Base-by-base conservation (phyloP, 2,329 filamentous ascomycete species). In the Alternaria sp. region DNA sequence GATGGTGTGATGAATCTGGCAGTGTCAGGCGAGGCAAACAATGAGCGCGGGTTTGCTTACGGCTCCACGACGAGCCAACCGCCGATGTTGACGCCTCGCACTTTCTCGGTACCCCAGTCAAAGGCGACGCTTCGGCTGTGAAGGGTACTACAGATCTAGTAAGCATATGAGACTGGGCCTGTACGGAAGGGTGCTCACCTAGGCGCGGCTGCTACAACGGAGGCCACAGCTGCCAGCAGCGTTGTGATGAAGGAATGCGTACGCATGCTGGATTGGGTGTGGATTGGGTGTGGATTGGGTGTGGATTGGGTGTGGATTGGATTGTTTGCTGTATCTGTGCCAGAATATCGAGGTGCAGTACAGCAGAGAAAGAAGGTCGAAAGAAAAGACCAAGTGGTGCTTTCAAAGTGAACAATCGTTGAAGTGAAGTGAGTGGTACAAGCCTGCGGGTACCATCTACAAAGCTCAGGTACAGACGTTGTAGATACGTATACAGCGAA, bases 1-100 rank as follows among this genome's bases (percentile, higher is more conserved):
- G 84, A 86, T 4, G 86, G 86, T 4, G 85, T 87, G 64, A 88
- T 88, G 83, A 85, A 87, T 1, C 77, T 78, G 52, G 6, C 21
- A 23, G 21, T 23, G 17, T 69, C 23, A 68, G 61, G 26, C n/a
- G 13, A 15, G 11, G 46, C 25, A 43, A 58, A 45, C 10, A 55
- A n/a, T 13, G 32, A 3, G 51, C 3, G 26, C 7, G 7, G 10
- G n/a, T 5, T 11, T 7, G 54, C 70, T 43, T 63, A 76, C 68
- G 74, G 69, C 62, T 79, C 77, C 5, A 77, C 62, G 6, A 79
- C 74, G 9, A 79, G 69, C 77, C 76, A 79, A 10, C 76, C 75
- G 23, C 77, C 77, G 11, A 79, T 70, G 30, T 78, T 79, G 26
- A 78, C 74, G 7, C 76, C 77, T 15, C 72, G 68, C 15, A 78